These are phyloP conservation scores for Manihot esculenta DNA, from an alignment of 441 rosid genomes.

Conservation along the genomic window DNA sequence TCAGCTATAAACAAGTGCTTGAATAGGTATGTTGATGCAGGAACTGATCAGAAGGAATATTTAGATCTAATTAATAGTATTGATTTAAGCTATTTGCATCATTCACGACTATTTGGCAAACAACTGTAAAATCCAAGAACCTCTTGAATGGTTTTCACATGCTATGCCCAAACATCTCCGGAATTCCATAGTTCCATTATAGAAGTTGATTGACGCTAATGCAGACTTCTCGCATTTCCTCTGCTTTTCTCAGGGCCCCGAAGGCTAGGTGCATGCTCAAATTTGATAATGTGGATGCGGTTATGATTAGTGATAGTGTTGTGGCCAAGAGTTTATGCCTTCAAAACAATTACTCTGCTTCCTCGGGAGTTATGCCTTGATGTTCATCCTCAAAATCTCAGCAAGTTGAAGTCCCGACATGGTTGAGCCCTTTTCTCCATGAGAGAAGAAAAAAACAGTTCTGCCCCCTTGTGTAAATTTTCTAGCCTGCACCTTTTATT, in stretches of 20 bases:
- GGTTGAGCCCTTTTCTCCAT: background rate
- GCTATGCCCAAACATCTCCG: background rate
- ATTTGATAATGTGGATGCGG: background rate
- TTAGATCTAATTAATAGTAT: background rate
- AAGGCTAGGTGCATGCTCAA: slow-evolving; percentile 3
- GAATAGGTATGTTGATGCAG: slow-evolving; percentile 3
- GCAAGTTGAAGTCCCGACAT: background rate
- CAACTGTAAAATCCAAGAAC: background rate
- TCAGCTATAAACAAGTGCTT: background rate
- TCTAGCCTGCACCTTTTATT: background rate
- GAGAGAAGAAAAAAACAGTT: too few species aligned
- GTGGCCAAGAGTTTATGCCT: background rate
- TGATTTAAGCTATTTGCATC: background rate
- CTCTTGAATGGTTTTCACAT: background rate
- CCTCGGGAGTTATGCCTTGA: background rate
- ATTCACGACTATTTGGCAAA: background rate
- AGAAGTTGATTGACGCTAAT: background rate
- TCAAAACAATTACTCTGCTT: background rate
- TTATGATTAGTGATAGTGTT: background rate
- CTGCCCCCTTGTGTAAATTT: background rate
- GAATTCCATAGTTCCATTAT: background rate
- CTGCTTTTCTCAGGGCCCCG: background rate
- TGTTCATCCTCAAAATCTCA: background rate
- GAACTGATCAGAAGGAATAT: background rate
- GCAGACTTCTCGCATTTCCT: background rate